These are phyloP conservation scores for Oryza brachyantha DNA, from an alignment of 176 grass and related monocot species.

Conservation along the genomic window DNA sequence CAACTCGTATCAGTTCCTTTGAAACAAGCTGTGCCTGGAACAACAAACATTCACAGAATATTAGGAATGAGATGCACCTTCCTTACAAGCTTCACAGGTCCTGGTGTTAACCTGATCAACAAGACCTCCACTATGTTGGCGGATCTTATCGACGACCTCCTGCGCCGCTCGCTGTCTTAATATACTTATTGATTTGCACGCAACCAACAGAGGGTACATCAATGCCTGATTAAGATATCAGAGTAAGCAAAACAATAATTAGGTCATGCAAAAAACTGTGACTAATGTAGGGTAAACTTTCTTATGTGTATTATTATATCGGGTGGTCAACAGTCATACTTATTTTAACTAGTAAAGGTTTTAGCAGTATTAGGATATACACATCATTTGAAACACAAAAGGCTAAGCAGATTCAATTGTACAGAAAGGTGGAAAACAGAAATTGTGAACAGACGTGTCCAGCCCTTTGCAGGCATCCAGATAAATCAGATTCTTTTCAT, in stretches of 20 bases:
- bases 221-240: conserved; percentile 62
- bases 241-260: conserved; percentile 23
- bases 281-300: conserved; percentile 4
- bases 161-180: conserved; percentile 82
- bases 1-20: conserved; percentile 93
- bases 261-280: not conserved
- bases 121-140: conserved; percentile 89
- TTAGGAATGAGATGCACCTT: conserved; percentile 26
- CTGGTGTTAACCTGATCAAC: conserved; percentile 74
- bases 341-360: not conserved
- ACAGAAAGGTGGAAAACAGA: not conserved
- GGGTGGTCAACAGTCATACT: not conserved
- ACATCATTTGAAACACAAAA: not conserved
- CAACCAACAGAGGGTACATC: conserved; percentile 98
- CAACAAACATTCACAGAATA: conserved; percentile 20
- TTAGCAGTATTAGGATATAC: not conserved
- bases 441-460: not conserved
- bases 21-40: conserved; percentile 93
- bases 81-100: not conserved
- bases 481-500: not conserved
- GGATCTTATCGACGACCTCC: conserved; percentile 96
- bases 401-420: not conserved
- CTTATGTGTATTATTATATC: not conserved
- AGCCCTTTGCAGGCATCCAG: not conserved
- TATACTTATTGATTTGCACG: conserved; percentile 96